Evolutionary conservation across 768 basidiomycete species (phyloP).

Genomic region (Mycena olivaceomarginata): DNA sequence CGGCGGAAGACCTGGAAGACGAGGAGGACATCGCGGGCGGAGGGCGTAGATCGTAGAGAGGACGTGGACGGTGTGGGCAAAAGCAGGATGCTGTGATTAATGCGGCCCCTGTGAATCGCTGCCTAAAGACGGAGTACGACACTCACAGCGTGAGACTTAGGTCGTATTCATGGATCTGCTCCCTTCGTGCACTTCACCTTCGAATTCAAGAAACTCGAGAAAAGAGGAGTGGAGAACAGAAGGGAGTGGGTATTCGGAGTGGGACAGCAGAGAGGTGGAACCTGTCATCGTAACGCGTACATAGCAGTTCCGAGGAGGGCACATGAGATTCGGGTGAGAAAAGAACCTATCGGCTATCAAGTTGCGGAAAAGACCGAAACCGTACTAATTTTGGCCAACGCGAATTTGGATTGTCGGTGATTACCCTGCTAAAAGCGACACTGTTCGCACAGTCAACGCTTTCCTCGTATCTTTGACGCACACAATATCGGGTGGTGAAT

Average conservation of each 20-base stretch:
- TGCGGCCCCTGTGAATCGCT: constrained; percentile 21
- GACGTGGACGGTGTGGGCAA: constrained; percentile 16
- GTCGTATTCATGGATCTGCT: constrained; percentile 10
- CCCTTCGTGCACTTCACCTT: neutral
- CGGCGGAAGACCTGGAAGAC: neutral
- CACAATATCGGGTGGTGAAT: too few species aligned
- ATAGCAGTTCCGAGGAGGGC: neutral
- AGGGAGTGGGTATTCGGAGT: neutral
- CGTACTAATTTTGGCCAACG: neutral
- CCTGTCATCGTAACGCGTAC: neutral
- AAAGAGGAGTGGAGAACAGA: neutral
- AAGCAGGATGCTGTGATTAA: neutral
- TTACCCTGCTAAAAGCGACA: too few species aligned
- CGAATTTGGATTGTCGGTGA: neutral
- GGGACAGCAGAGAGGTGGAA: too few species aligned
- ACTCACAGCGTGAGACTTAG: constrained; percentile 4
- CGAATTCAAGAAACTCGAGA: neutral
- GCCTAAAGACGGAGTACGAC: constrained; percentile 19
- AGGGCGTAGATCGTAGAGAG: neutral
- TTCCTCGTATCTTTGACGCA: too few species aligned
- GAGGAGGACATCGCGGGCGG: constrained; percentile 1
- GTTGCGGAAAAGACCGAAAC: neutral
- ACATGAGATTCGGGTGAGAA: neutral
- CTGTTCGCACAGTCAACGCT: too few species aligned
- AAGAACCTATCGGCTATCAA: neutral